Evolutionary conservation across 208 protist genomes (phyloP), one percentile per base, ranked within the genome.

Genomic region (Naegleria fowleri): DNA sequence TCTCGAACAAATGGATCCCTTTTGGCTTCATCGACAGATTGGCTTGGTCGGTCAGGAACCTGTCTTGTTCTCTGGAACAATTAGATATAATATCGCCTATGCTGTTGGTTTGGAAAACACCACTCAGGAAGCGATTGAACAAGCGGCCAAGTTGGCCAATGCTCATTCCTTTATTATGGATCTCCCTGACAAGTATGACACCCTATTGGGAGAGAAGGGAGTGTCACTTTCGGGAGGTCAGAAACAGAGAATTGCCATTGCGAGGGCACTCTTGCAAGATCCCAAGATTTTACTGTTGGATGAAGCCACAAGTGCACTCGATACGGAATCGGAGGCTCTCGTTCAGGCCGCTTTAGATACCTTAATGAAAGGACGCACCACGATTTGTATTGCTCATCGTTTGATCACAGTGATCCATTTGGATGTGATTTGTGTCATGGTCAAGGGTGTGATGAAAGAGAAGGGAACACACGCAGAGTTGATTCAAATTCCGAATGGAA

Each of bases 161-260:
- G 96, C 95, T n/a, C 96, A 98, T 92, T 95, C 98, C 41, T 98
- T 98, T 91, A 97, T 98, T 91, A 92, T 92, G 0, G 58, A 94
- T 5, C 93, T 98, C 13, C 96, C 96, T 7, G 91, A 98, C 75
- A 95, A 95, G 48, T 98, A 98, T 92, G 94, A 97, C 85, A 97
- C 96, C 0, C 95, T 94, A 83, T 96, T 98, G 0, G 97, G 96
- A 36, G 97, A 97, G 91, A 92, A 93, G 86, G 97, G 96, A 51
- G 94, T 95, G 25, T 95, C 93, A 52, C 93, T 99, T 25, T 97
- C 95, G 19, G 97, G 97, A n/a, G 97, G n/a, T n/a, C n/a, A n/a
- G n/a, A n/a, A n/a, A n/a, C n/a, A n/a, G n/a, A n/a, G n/a, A n/a
- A n/a, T n/a, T 88, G 96, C 97, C 36, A 98, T 99, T 93, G 97